phyloP scores from a whole-genome alignment of 2,329 filamentous ascomycete genomes.

The Bipolaris zeicola region DNA sequence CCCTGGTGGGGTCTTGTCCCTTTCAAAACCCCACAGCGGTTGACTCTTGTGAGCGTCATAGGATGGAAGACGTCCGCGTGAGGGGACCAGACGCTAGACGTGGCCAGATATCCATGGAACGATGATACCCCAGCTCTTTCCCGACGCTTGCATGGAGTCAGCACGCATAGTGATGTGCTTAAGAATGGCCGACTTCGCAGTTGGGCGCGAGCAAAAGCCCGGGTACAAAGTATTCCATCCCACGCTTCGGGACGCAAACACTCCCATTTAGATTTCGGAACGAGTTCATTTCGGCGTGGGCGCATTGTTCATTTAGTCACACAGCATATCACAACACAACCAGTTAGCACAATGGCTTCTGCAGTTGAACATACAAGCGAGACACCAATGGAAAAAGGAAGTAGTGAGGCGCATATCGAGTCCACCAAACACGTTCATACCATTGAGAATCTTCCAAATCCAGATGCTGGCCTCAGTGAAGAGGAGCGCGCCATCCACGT shows the following conservation, averaged over 20 bases:
- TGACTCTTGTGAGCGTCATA: neutral
- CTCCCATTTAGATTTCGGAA: neutral
- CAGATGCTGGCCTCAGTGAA: constrained; percentile 67
- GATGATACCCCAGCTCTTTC: constrained; percentile 9
- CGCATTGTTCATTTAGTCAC: neutral
- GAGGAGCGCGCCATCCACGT: constrained; percentile 68
- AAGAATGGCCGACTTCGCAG: constrained; percentile 1
- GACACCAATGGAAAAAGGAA: constrained; percentile 29
- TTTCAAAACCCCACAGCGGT: neutral
- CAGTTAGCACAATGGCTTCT: constrained; percentile 23
- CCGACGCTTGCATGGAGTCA: neutral
- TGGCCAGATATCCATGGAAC: constrained; percentile 21
- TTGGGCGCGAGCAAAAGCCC: neutral
- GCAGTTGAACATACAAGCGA: constrained; percentile 28
- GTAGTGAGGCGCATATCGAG: constrained; percentile 19
- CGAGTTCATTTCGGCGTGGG: neutral
- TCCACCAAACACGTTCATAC: constrained; percentile 15
- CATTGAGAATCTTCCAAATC: constrained; percentile 52
- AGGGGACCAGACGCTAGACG: constrained; percentile 1
- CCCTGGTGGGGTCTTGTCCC: neutral
- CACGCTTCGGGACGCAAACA: neutral
- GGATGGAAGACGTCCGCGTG: neutral
- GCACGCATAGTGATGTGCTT: constrained; percentile 3
- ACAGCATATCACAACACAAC: neutral
- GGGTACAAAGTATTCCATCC: neutral